Conservation (phyloP, 2,329 filamentous ascomycete species). For the Colletotrichum theobromicola region DNA sequence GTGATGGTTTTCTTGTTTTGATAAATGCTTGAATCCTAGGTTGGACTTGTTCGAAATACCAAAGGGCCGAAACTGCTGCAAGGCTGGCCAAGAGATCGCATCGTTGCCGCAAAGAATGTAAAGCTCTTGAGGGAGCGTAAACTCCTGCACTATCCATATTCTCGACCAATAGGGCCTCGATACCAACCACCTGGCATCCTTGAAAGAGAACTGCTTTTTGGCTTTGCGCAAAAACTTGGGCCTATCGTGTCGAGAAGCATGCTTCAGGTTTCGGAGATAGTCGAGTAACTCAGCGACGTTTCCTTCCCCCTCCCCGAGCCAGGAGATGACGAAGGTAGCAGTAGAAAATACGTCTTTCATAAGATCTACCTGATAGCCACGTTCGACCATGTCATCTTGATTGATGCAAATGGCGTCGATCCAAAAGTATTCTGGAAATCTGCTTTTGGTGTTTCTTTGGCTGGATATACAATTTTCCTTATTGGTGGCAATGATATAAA, state of each 20-base stretch:
- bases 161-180: not conserved
- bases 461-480: not conserved
- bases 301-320: constrained; percentile 31
- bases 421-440: constrained; percentile 31
- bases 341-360: constrained; percentile 43
- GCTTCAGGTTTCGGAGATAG: constrained; percentile 24
- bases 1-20: not conserved
- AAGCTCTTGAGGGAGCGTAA: not conserved
- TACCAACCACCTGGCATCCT: not conserved
- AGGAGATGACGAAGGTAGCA: constrained; percentile 37
- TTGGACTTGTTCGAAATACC: not conserved
- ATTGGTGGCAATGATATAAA: not conserved
- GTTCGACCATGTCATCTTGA: constrained; percentile 38
- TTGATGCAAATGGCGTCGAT: constrained; percentile 46
- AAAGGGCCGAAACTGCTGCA: not conserved
- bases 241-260: constrained; percentile 24
- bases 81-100: not conserved
- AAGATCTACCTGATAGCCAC: constrained; percentile 39
- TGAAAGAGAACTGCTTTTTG: not conserved
- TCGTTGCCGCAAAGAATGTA: not conserved
- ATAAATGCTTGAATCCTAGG: not conserved
- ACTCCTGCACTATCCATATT: constrained; percentile 8
- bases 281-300: not conserved
- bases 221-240: constrained; percentile 17
- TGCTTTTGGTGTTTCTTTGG: not conserved